A percentile compares a stretch with the other conserved stretches of the same genome.
Conservation (phyloP, 2,329 filamentous ascomycete species). For the Trichoderma citrinoviride region DNA sequence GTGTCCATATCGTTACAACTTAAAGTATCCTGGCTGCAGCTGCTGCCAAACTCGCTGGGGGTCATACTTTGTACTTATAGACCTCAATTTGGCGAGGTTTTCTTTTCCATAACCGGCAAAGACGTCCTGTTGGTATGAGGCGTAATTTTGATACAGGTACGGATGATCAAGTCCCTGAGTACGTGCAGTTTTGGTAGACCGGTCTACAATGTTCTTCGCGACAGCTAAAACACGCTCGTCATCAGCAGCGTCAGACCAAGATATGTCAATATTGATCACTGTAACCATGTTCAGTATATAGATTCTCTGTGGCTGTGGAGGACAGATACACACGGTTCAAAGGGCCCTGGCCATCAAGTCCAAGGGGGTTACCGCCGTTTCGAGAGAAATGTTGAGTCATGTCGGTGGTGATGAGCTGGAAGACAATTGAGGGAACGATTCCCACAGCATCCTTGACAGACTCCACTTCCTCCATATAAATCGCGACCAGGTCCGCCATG, state of each 20-base stretch:
- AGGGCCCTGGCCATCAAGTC: constrained; percentile 31
- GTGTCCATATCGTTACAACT: constrained; percentile 26
- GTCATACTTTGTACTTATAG: constrained; percentile 39
- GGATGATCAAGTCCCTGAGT: constrained; percentile 35
- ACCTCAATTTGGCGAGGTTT: constrained; percentile 36
- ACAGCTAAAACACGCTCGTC: constrained; percentile 35
- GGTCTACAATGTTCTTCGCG: constrained; percentile 30
- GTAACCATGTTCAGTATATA: background rate
- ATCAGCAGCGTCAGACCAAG: constrained; percentile 32
- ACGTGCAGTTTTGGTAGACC: constrained; percentile 31
- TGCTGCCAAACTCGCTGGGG: constrained; percentile 37
- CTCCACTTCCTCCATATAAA: constrained; percentile 28
- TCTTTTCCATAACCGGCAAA: constrained; percentile 40
- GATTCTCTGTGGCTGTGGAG: background rate
- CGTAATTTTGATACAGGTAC: constrained; percentile 45
- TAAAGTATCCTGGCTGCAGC: constrained; percentile 41
- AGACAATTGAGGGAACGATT: constrained; percentile 31
- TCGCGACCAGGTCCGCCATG: constrained; percentile 28
- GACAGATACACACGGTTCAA: constrained; percentile 24
- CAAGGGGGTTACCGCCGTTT: constrained; percentile 35
- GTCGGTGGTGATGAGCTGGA: constrained; percentile 43
- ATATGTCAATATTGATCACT: constrained; percentile 29
- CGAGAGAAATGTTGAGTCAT: constrained; percentile 37
- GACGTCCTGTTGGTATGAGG: constrained; percentile 40
- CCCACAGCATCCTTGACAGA: constrained; percentile 26